A percentile compares a stretch with the other conserved stretches of the same genome.
phyloP scores from a whole-genome alignment of 148 eudicot genomes.

The Gaultheria prostrata region DNA sequence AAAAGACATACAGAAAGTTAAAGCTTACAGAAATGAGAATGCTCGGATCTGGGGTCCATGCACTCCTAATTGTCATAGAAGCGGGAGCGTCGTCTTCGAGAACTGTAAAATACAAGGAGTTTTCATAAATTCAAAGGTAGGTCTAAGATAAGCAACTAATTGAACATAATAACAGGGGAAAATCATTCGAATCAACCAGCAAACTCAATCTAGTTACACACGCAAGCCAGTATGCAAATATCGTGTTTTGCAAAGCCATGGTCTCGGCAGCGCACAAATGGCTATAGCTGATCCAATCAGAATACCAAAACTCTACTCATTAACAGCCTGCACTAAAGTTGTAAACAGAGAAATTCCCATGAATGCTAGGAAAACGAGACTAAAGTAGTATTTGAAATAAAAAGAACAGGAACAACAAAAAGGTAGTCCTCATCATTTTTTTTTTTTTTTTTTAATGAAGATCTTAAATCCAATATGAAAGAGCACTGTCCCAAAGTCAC shows the following conservation, averaged over 20 bases:
- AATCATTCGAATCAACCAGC: background rate
- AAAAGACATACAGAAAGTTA: background rate
- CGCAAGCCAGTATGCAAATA: background rate
- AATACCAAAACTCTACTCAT: background rate
- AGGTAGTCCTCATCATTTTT: background rate
- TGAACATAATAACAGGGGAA: background rate
- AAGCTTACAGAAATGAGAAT: background rate
- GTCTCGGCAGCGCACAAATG: background rate
- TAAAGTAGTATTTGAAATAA: background rate
- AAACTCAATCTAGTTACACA: background rate
- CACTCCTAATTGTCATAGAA: slow-evolving; percentile 66
- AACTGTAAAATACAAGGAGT: slow-evolving; percentile 38
- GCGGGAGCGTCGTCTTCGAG: slow-evolving; percentile 81
- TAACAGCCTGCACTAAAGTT: background rate
- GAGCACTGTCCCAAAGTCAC: background rate
- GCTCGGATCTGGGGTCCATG: background rate
- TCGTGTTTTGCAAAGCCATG: background rate
- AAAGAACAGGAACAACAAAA: background rate
- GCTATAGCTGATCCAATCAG: background rate
- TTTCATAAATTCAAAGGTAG: background rate
- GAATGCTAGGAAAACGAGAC: background rate
- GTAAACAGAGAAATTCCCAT: background rate
- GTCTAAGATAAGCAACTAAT: background rate
- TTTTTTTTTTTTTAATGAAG: no score
- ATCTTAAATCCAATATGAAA: background rate